These are phyloP conservation scores for Cladosporium sp. DNA, from an alignment of 2,329 filamentous ascomycete species.

Conservation along the genomic window DNA sequence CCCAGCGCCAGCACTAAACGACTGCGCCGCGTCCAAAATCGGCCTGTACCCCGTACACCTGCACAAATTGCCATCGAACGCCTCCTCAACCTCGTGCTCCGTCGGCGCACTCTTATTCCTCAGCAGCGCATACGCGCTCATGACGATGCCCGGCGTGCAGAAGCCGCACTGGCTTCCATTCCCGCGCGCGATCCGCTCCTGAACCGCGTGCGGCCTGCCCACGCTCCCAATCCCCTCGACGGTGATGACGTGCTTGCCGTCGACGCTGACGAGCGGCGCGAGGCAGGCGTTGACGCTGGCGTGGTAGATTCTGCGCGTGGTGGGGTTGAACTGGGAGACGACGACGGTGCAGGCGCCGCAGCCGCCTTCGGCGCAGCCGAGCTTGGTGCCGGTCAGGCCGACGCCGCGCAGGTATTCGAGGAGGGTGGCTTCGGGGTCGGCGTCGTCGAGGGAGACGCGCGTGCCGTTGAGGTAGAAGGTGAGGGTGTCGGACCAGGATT, in stretches of 20 bases:
- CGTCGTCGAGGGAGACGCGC: conserved; percentile 73
- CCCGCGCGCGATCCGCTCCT: conserved; percentile 83
- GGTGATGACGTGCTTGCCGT: conserved; percentile 97
- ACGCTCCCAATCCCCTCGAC: conserved; percentile 92
- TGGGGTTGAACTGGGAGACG: conserved; percentile 87
- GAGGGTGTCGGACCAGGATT: conserved; percentile 76
- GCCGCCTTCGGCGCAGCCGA: conserved; percentile 93
- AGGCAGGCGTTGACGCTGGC: conserved; percentile 95
- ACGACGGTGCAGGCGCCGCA: conserved; percentile 97
- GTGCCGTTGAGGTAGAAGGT: conserved; percentile 95
- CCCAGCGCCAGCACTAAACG: conserved; percentile 49
- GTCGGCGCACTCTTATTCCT: conserved; percentile 74
- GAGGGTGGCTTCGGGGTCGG: conserved; percentile 86
- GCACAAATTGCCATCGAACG: conserved; percentile 94
- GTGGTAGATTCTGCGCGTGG: conserved; percentile 88
- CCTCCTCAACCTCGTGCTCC: conserved; percentile 83
- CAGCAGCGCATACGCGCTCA: conserved; percentile 89
- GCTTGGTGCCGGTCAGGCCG: conserved; percentile 89
- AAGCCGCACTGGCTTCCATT: conserved; percentile 95
- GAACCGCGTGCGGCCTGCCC: conserved; percentile 77
- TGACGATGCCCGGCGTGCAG: conserved; percentile 95
- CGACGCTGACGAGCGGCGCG: conserved; percentile 83
- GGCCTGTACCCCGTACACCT: conserved; percentile 92
- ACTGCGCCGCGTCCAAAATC: conserved; percentile 89
- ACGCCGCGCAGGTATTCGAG: conserved; percentile 90